Evolutionary conservation across 805 yeast genomes (phyloP).

Genomic region (Lipomyces kockii): DNA sequence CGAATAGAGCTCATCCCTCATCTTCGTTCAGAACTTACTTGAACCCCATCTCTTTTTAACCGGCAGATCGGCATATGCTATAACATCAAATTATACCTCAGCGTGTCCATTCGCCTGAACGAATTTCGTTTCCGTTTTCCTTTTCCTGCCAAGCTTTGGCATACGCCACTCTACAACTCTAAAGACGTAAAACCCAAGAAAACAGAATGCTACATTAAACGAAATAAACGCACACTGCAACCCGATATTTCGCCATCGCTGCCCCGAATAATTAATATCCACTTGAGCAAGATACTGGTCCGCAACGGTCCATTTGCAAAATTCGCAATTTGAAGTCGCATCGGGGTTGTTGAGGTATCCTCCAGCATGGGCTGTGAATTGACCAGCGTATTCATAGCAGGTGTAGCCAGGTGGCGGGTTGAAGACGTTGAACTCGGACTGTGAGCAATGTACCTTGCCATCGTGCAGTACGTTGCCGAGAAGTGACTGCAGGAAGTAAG

Average conservation of each 20-base stretch:
- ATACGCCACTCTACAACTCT: conserved; percentile 6
- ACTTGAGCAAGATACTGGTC: conserved; percentile 50
- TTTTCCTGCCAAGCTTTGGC: too few relatives aligned
- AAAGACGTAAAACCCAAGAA: conserved; percentile 14
- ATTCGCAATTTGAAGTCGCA: conserved; percentile 18
- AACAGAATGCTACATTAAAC: conserved; percentile 50
- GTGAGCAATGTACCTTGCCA: conserved; percentile 55
- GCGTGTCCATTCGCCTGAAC: too few relatives aligned
- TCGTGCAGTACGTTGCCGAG: conserved; percentile 56
- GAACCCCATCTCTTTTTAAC: too few relatives aligned
- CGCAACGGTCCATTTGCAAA: conserved; percentile 16
- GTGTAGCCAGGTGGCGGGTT: conserved; percentile 65
- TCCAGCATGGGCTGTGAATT: conserved; percentile 48
- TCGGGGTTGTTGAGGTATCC: conserved; percentile 39
- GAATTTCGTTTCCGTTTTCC: too few relatives aligned
- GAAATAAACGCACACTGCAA: conserved; percentile 60
- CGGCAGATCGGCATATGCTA: too few relatives aligned
- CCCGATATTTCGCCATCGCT: conserved; percentile 70
- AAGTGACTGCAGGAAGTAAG: conserved; percentile 68
- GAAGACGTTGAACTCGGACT: conserved; percentile 56
- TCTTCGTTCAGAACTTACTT: too few relatives aligned
- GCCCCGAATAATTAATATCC: conserved; percentile 51
- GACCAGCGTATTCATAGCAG: conserved; percentile 60
- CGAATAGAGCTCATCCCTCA: too few relatives aligned
- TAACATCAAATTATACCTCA: too few relatives aligned